Evolutionary conservation across 2,329 filamentous ascomycete genomes (phyloP).

Genomic region (Diaporthe batatas): DNA sequence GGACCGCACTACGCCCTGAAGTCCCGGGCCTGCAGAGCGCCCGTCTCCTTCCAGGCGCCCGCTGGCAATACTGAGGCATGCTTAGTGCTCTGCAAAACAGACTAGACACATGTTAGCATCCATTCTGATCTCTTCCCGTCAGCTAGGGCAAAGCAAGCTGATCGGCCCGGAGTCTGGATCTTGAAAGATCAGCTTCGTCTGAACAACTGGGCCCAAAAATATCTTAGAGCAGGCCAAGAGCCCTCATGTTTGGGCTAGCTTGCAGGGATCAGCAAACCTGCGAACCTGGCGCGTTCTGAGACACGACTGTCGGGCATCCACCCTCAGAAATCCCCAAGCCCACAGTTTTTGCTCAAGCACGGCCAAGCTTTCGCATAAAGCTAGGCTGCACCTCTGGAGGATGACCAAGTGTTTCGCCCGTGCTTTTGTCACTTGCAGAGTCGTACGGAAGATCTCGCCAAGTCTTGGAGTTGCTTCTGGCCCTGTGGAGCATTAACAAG

Average conservation of each 20-base stretch:
- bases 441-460: conserved; percentile 24
- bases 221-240: conserved; percentile 24
- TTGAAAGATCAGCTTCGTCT: conserved; percentile 31
- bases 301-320: conserved; percentile 10
- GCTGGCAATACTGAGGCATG: neutral
- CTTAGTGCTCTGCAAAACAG: neutral
- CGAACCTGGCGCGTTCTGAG: conserved; percentile 11
- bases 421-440: conserved; percentile 18
- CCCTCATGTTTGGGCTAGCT: conserved; percentile 25
- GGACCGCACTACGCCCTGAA: too few species aligned
- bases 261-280: conserved; percentile 20
- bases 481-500: conserved; percentile 10
- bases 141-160: conserved; percentile 1
- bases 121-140: neutral
- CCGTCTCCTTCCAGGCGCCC: neutral
- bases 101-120: neutral
- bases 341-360: conserved; percentile 22
- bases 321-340: neutral
- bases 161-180: conserved; percentile 12
- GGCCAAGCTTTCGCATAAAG: conserved; percentile 33
- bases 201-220: conserved; percentile 26
- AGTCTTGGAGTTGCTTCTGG: conserved; percentile 23
- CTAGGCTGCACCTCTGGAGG: conserved; percentile 18
- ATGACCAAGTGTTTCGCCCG: conserved; percentile 28
- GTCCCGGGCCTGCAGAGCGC: neutral